A percentile compares a stretch with the other conserved stretches of the same genome.
Evolutionary conservation across 306 rosid species (phyloP).

Genomic region (Datisca glomerata): DNA sequence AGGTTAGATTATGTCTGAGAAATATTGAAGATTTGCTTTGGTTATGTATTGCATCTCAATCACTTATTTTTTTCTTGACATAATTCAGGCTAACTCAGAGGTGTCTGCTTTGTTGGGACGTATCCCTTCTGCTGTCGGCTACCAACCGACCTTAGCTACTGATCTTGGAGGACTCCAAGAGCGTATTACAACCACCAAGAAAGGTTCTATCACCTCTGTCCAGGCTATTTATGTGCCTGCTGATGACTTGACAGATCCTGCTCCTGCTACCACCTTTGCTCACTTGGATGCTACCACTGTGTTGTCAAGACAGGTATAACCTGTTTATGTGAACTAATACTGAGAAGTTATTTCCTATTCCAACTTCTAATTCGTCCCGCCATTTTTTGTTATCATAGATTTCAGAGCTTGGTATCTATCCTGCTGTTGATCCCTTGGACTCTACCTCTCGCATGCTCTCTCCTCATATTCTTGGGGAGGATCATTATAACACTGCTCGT

Average conservation of each 20-base stretch:
- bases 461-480: slow-evolving; percentile 78
- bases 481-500: slow-evolving; percentile 83
- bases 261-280: slow-evolving; percentile 94
- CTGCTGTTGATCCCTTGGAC: slow-evolving; percentile 87
- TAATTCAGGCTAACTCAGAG: slow-evolving; percentile 77
- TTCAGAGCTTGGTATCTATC: slow-evolving; percentile 91
- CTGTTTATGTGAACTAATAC: no score
- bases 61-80: background rate
- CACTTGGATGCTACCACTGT: slow-evolving; percentile 97
- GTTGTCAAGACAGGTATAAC: slow-evolving; percentile 70
- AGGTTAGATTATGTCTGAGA: slow-evolving; percentile 24
- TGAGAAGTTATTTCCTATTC: no score
- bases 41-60: background rate
- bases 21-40: background rate
- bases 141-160: slow-evolving; percentile 88
- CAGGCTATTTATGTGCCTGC: slow-evolving; percentile 98
- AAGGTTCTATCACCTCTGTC: slow-evolving; percentile 93
- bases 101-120: slow-evolving; percentile 99
- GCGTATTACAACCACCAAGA: slow-evolving; percentile 91
- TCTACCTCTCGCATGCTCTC: slow-evolving; percentile 97
- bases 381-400: slow-evolving; percentile 32
- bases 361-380: background rate
- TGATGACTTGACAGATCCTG: slow-evolving; percentile 98
- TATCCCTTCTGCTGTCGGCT: slow-evolving; percentile 96
- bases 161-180: slow-evolving; percentile 97